Evolutionary conservation across 805 yeast species (phyloP).

Genomic region (Yarrowia divulgata): DNA sequence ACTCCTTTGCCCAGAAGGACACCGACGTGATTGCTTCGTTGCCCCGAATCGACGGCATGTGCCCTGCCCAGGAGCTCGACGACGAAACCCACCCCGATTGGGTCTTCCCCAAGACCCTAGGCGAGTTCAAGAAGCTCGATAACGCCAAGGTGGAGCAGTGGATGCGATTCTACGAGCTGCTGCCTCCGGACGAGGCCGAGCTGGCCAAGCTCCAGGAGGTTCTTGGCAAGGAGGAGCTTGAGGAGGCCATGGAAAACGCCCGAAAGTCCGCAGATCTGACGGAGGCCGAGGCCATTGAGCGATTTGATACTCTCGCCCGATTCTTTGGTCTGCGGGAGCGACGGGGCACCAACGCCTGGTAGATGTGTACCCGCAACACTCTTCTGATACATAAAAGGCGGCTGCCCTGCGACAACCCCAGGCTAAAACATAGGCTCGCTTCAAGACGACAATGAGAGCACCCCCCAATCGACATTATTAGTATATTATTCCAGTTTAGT

Average conservation of each 20-base stretch:
- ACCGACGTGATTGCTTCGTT: conserved; percentile 67
- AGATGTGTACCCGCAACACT: not conserved
- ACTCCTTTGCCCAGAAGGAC: conserved; percentile 58
- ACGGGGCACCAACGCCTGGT: conserved; percentile 62
- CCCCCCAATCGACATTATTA: not conserved
- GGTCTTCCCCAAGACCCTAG: conserved; percentile 65
- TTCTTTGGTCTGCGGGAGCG: conserved; percentile 69
- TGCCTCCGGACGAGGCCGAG: conserved; percentile 69
- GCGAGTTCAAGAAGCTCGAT: conserved; percentile 58
- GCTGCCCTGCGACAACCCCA: too few relatives aligned
- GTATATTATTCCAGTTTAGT: conserved; percentile 2
- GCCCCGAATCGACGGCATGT: conserved; percentile 80
- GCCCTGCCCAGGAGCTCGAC: conserved; percentile 56
- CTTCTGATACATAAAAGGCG: not conserved
- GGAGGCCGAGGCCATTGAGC: conserved; percentile 59
- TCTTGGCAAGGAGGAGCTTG: conserved; percentile 57
- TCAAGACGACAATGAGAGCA: not conserved
- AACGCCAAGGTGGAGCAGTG: conserved; percentile 60
- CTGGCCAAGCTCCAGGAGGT: conserved; percentile 60
- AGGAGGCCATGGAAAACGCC: conserved; percentile 28
- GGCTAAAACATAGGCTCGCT: too few relatives aligned
- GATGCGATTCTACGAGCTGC: conserved; percentile 75
- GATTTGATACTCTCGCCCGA: conserved; percentile 70
- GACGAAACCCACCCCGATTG: conserved; percentile 39
- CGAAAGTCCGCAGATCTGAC: conserved; percentile 53